Conservation (phyloP, 257 asterid species). For the Nemophila menziesii region DNA sequence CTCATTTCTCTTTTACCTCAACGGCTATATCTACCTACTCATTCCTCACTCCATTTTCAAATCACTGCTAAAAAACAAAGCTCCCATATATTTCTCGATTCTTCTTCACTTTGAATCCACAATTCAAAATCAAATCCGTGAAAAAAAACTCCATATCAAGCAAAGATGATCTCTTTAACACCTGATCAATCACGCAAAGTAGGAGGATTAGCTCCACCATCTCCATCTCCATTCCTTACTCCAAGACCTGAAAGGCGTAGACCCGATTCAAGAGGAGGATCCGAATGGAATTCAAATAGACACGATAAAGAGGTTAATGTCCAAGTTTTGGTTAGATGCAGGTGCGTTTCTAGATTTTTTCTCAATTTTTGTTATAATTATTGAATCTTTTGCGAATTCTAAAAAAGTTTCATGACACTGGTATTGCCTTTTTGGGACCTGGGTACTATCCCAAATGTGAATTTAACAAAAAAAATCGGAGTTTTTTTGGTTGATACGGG, state of each 20-base stretch:
- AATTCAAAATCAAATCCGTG: too few relatives aligned
- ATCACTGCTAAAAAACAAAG: not conserved
- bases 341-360: constrained; percentile 19
- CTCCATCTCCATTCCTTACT: constrained; percentile 66
- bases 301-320: constrained; percentile 63
- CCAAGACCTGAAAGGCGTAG: constrained; percentile 71
- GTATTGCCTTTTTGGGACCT: too few relatives aligned
- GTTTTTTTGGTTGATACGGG: too few relatives aligned
- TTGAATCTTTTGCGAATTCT: too few relatives aligned
- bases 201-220: constrained; percentile 52
- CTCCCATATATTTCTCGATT: not conserved
- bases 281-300: constrained; percentile 36
- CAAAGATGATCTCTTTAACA: constrained; percentile 43
- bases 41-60: not conserved
- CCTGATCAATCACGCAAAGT: constrained; percentile 46
- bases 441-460: too few relatives aligned
- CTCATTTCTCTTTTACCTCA: not conserved
- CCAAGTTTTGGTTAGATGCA: constrained; percentile 85
- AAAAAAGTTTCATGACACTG: too few relatives aligned
- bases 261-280: constrained; percentile 47
- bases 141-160: too few relatives aligned
- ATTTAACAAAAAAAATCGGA: too few relatives aligned
- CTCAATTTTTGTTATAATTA: not conserved
- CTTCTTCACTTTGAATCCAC: too few relatives aligned
- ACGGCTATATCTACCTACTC: not conserved